Evolutionary conservation across 2,329 filamentous ascomycete genomes (phyloP).

Genomic region (Talaromyces pinophilus): DNA sequence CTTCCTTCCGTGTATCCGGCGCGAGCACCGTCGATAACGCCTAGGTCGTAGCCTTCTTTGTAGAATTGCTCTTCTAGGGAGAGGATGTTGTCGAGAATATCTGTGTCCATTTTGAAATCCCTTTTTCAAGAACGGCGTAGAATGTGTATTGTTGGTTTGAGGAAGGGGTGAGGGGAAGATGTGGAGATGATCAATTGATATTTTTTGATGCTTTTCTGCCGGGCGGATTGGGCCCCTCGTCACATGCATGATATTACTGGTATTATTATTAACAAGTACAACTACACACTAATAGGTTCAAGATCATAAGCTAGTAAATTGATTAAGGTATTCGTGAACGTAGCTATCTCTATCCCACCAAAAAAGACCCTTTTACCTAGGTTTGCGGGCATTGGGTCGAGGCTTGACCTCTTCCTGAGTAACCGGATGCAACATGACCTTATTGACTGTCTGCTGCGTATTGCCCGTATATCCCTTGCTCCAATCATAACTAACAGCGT

Average conservation of each 20-base stretch:
- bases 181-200: neutral
- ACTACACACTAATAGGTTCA: neutral
- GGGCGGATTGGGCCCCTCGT: conserved; percentile 11
- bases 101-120: conserved; percentile 39
- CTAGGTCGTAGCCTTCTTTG: conserved; percentile 74
- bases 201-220: conserved; percentile 13
- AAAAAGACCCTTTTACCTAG: conserved; percentile 33
- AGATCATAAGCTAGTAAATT: neutral
- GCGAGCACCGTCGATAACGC: conserved; percentile 70
- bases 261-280: neutral
- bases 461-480: conserved; percentile 92
- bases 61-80: conserved; percentile 72
- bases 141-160: neutral
- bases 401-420: conserved; percentile 65
- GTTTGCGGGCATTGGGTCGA: conserved; percentile 48
- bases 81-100: conserved; percentile 59
- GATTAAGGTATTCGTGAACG: neutral
- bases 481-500: conserved; percentile 96
- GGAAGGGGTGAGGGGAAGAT: neutral
- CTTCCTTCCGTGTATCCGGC: conserved; percentile 86
- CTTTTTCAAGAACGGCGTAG: neutral
- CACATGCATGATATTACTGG: conserved; percentile 6
- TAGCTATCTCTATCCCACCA: neutral
- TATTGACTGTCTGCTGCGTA: conserved; percentile 67
- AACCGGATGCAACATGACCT: conserved; percentile 83